Evolutionary conservation across 2,329 filamentous ascomycete genomes (phyloP).

Genomic region (Myotisia sp.): DNA sequence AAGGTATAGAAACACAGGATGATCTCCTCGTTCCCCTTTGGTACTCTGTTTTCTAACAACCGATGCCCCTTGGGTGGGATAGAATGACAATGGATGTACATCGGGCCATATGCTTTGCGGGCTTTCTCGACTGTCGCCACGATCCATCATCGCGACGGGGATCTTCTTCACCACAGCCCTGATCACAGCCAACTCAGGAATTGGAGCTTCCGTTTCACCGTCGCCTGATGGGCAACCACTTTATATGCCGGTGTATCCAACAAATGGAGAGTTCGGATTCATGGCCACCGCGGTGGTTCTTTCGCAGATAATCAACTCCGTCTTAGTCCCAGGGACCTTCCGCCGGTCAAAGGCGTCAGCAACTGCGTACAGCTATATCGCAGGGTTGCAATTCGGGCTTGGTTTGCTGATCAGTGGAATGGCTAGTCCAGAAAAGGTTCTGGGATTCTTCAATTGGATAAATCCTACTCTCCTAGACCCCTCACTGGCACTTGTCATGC

Average conservation of each 20-base stretch:
- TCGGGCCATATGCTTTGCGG: constrained; percentile 45
- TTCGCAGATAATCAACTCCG: constrained; percentile 19
- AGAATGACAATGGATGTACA: constrained; percentile 39
- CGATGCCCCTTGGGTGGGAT: not conserved
- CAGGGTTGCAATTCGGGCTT: constrained; percentile 38
- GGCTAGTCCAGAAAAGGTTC: constrained; percentile 37
- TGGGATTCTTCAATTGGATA: constrained; percentile 36
- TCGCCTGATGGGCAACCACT: constrained; percentile 30
- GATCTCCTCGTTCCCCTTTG: not conserved
- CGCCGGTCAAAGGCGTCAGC: constrained; percentile 20
- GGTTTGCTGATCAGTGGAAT: constrained; percentile 40
- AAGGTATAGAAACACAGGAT: constrained; percentile 27
- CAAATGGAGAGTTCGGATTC: constrained; percentile 21
- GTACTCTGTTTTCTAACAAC: constrained; percentile 4
- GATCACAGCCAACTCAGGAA: constrained; percentile 27
- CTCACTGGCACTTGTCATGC: constrained; percentile 35
- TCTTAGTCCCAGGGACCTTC: constrained; percentile 22
- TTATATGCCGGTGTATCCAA: constrained; percentile 34
- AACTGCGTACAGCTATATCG: constrained; percentile 29
- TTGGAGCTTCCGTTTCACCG: constrained; percentile 23
- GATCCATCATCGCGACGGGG: constrained; percentile 35
- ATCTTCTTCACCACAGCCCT: constrained; percentile 33
- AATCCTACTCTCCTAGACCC: constrained; percentile 36
- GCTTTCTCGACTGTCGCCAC: constrained; percentile 35
- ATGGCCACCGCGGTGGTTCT: constrained; percentile 21